Percentiles rank a stretch among this genome's conserved stretches.
These are phyloP conservation scores for Warburgia ugandensis DNA, from an alignment of 164 flowering plant species.

Conservation along the genomic window DNA sequence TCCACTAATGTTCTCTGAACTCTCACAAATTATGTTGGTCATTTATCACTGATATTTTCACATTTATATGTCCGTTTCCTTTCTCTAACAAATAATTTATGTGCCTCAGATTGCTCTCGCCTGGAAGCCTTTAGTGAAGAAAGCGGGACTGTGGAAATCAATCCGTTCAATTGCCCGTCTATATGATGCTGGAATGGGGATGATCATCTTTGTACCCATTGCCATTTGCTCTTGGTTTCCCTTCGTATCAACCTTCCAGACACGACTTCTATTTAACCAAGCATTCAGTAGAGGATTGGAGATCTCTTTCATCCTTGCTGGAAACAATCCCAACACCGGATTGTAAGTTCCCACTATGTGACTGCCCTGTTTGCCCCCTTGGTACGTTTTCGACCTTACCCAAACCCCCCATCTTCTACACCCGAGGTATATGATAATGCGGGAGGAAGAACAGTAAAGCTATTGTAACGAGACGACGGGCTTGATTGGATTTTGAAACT, in stretches of 20 bases:
- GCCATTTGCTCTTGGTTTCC: conserved; percentile 96
- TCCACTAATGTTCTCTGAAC: too few species aligned
- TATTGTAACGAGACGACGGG: too few species aligned
- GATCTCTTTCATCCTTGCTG: conserved; percentile 93
- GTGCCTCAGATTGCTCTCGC: conserved; percentile 70
- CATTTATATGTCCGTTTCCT: too few species aligned
- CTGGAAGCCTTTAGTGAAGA: conserved; percentile 85
- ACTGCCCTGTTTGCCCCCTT: too few species aligned
- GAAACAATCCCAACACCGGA: conserved; percentile 81
- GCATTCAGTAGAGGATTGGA: conserved; percentile 97
- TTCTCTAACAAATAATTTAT: background rate
- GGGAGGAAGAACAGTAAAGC: too few species aligned
- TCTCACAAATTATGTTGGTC: too few species aligned
- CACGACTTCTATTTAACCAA: conserved; percentile 92
- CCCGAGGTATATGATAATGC: too few species aligned
- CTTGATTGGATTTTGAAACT: too few species aligned
- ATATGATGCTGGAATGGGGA: conserved; percentile 99
- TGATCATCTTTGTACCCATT: conserved; percentile 81
- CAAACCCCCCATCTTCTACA: too few species aligned
- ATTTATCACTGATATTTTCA: too few species aligned
- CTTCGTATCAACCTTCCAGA: conserved; percentile 87
- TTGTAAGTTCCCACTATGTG: too few species aligned
- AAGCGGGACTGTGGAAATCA: conserved; percentile 83
- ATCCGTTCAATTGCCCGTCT: conserved; percentile 78
- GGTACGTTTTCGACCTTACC: background rate